Evolutionary conservation across 164 flowering plant genomes (phyloP).

Genomic region (grape (Vitis vinifera)): DNA sequence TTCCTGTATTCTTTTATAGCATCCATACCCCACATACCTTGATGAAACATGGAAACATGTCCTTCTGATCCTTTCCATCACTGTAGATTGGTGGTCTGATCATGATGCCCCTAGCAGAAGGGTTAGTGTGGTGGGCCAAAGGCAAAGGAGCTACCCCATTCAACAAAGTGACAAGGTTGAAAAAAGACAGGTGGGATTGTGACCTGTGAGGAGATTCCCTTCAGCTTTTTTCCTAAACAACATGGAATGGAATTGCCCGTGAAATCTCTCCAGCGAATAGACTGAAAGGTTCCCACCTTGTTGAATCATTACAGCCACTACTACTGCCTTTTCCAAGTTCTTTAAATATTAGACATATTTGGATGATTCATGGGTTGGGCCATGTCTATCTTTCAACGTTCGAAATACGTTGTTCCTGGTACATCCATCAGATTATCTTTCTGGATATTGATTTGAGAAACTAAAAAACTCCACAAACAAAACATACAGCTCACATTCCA

Average conservation of each 20-base stretch:
- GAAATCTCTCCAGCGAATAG: conserved; percentile 14
- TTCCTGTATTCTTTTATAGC: conserved; percentile 1
- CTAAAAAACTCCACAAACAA: neutral
- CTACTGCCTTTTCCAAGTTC: too few relatives aligned
- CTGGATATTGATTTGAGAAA: too few relatives aligned
- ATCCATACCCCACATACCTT: neutral
- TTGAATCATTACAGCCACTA: conserved; percentile 15
- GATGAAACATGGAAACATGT: neutral
- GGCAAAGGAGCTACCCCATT: neutral
- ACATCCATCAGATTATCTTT: too few relatives aligned
- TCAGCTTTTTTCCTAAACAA: conserved; percentile 19
- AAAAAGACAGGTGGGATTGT: neutral
- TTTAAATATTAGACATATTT: neutral
- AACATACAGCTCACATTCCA: conserved; percentile 24
- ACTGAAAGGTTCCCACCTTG: conserved; percentile 14
- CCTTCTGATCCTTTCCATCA: neutral
- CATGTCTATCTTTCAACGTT: too few relatives aligned
- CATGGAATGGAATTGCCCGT: conserved; percentile 22
- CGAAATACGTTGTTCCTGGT: too few relatives aligned
- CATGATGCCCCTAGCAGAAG: neutral
- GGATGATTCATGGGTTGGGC: neutral
- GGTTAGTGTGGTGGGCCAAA: neutral
- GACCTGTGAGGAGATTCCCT: conserved; percentile 1
- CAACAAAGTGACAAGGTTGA: conserved; percentile 16
- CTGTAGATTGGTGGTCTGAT: neutral